Conservation (phyloP, 768 basidiomycete genomes). For the Hygrophorus pudorinus region DNA sequence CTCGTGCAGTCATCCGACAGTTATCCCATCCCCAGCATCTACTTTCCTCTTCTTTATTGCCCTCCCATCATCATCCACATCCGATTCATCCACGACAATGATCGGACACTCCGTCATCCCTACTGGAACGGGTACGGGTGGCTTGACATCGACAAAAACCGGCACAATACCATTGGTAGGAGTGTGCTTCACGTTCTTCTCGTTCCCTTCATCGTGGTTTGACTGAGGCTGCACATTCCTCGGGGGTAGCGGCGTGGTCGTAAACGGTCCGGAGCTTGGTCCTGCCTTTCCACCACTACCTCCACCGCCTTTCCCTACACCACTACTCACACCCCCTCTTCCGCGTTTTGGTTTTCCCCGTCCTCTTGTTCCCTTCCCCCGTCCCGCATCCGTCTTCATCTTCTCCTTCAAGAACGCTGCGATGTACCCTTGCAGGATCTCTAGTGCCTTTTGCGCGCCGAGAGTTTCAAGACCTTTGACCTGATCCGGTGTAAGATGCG, state of each 20-base stretch:
- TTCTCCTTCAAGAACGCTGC: slow-evolving; percentile 78
- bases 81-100: slow-evolving; percentile 52
- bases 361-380: slow-evolving; percentile 34
- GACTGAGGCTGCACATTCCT: slow-evolving; percentile 4
- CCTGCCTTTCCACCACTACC: slow-evolving; percentile 14
- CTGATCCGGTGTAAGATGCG: slow-evolving; percentile 62
- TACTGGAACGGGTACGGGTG: slow-evolving; percentile 26
- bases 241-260: slow-evolving; percentile 28
- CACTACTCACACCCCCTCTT: slow-evolving; percentile 22
- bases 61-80: slow-evolving; percentile 13
- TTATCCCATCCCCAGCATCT: neutral
- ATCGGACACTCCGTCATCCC: slow-evolving; percentile 46
- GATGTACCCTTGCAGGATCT: slow-evolving; percentile 76
- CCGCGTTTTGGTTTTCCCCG: slow-evolving; percentile 10
- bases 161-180: slow-evolving; percentile 3
- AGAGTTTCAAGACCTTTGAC: slow-evolving; percentile 68
- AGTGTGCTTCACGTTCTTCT: neutral
- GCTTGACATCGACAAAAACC: slow-evolving; percentile 8
- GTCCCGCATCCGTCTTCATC: slow-evolving; percentile 15
- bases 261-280: slow-evolving; percentile 25
- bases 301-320: slow-evolving; percentile 17
- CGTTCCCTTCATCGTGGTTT: neutral
- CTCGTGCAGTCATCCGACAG: neutral
- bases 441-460: slow-evolving; percentile 74
- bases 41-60: slow-evolving; percentile 2